Evolutionary conservation across 148 eudicot species (phyloP).

Genomic region (Camellia japonica): DNA sequence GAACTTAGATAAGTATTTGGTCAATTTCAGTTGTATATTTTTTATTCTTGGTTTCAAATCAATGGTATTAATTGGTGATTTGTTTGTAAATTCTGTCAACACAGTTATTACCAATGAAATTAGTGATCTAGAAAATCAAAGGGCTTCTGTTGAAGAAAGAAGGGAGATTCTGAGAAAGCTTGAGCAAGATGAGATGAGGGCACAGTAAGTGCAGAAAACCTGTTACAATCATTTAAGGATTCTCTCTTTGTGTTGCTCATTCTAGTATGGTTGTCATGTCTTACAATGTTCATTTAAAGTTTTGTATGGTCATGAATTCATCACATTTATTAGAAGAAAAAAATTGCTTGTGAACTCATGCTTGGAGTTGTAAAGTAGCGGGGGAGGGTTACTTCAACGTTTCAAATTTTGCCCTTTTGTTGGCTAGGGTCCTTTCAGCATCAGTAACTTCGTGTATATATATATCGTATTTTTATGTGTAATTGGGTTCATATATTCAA

Average conservation of each 20-base stretch:
- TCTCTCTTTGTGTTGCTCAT: not conserved
- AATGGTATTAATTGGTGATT: conserved; percentile 28
- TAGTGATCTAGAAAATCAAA: conserved; percentile 57
- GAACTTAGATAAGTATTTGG: conserved; percentile 81
- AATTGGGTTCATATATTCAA: not conserved
- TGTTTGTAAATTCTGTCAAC: conserved; percentile 26
- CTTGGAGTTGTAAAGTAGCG: not conserved
- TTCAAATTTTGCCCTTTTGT: not conserved
- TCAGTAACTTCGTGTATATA: not conserved
- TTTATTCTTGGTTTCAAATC: conserved; percentile 15
- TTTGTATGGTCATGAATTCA: not conserved
- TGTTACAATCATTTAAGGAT: not conserved
- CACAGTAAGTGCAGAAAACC: conserved; percentile 48
- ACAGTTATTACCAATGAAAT: conserved; percentile 61
- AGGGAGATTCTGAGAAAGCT: conserved; percentile 51
- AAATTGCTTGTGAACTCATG: not conserved
- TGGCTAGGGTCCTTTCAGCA: not conserved
- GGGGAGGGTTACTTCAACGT: not conserved
- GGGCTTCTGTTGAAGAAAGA: conserved; percentile 55
- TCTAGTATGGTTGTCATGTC: not conserved
- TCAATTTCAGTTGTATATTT: not conserved
- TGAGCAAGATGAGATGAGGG: conserved; percentile 53
- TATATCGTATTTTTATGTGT: not conserved
- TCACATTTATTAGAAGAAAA: not conserved
- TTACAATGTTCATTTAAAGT: not conserved